A percentile compares a stretch with the other conserved stretches of the same genome.
Conservation (phyloP, 1,139 yeast genomes). For the Nakaseomyces bracarensis region DNA sequence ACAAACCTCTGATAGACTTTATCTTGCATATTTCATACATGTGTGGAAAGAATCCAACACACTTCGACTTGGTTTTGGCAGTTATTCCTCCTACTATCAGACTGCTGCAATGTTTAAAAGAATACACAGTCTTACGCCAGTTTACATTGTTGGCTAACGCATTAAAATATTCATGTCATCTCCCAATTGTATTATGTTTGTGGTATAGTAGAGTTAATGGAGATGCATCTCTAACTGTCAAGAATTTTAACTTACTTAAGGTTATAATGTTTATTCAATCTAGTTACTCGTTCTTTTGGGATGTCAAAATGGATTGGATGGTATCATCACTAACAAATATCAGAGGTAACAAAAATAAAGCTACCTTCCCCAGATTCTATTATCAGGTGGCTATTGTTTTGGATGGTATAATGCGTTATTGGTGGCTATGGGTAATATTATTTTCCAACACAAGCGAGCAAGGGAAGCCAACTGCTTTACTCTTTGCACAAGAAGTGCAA, state of each 20-base stretch:
- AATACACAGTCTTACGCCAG: constrained; percentile 47
- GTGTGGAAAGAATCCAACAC: constrained; percentile 16
- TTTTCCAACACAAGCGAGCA: constrained; percentile 6
- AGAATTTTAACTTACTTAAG: constrained; percentile 12
- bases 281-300: constrained; percentile 79
- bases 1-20: constrained; percentile 66
- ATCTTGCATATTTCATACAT: constrained; percentile 40
- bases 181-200: constrained; percentile 49
- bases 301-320: constrained; percentile 82
- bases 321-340: constrained; percentile 43
- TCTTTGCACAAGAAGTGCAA: constrained; percentile 55
- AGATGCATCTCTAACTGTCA: constrained; percentile 11
- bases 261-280: constrained; percentile 46
- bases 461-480: constrained; percentile 14
- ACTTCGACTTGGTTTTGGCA: constrained; percentile 36
- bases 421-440: constrained; percentile 57
- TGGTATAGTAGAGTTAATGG: constrained; percentile 22
- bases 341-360: constrained; percentile 16
- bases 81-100: constrained; percentile 60
- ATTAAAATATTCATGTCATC: constrained; percentile 60
- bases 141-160: constrained; percentile 58
- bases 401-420: constrained; percentile 59
- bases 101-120: constrained; percentile 71
- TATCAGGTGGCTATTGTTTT: constrained; percentile 49
- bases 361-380: constrained; percentile 30